Percentiles rank a stretch among this genome's conserved stretches.
phyloP scores from a whole-genome alignment of 352 stramenopile genomes.

The Phytophthora ohioensis region DNA sequence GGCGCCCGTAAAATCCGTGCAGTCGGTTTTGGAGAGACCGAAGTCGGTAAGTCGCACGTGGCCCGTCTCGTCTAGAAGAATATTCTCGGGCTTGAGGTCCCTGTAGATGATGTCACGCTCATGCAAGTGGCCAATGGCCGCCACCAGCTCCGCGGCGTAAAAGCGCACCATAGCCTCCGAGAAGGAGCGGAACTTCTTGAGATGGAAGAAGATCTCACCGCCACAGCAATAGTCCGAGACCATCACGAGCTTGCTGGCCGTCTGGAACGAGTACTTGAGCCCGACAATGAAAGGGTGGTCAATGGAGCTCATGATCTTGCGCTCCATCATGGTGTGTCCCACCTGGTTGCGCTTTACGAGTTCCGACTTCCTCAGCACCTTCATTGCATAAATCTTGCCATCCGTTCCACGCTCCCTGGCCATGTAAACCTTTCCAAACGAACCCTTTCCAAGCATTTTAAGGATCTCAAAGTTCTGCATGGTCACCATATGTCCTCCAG shows the following conservation, averaged over 20 bases:
- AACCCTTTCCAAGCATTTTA: slow-evolving; percentile 98
- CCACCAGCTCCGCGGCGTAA: slow-evolving; percentile 95
- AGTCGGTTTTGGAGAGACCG: slow-evolving; percentile 92
- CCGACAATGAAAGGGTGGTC: slow-evolving; percentile 98
- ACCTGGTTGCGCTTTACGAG: slow-evolving; percentile 91
- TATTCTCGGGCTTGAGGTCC: slow-evolving; percentile 95
- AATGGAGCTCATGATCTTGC: slow-evolving; percentile 89
- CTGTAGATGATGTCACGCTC: slow-evolving; percentile 93
- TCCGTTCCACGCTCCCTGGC: slow-evolving; percentile 86
- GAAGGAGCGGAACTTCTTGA: slow-evolving; percentile 93
- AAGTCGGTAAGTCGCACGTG: slow-evolving; percentile 95
- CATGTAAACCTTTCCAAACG: slow-evolving; percentile 98
- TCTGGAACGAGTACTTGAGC: slow-evolving; percentile 94
- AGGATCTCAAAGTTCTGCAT: slow-evolving; percentile 97
- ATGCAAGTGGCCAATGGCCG: slow-evolving; percentile 90
- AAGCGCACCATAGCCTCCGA: slow-evolving; percentile 92
- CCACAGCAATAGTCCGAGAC: slow-evolving; percentile 92
- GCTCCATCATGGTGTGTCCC: slow-evolving; percentile 90
- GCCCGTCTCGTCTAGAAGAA: slow-evolving; percentile 92
- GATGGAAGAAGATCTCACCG: slow-evolving; percentile 93
- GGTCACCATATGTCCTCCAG: slow-evolving; percentile 47
- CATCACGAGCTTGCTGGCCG: slow-evolving; percentile 92
- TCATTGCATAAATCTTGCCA: slow-evolving; percentile 89
- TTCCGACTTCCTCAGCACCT: slow-evolving; percentile 88
- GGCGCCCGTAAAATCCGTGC: slow-evolving; percentile 78